Evolutionary conservation across 441 rosid species (phyloP).

Genomic region (Melastoma candidum): DNA sequence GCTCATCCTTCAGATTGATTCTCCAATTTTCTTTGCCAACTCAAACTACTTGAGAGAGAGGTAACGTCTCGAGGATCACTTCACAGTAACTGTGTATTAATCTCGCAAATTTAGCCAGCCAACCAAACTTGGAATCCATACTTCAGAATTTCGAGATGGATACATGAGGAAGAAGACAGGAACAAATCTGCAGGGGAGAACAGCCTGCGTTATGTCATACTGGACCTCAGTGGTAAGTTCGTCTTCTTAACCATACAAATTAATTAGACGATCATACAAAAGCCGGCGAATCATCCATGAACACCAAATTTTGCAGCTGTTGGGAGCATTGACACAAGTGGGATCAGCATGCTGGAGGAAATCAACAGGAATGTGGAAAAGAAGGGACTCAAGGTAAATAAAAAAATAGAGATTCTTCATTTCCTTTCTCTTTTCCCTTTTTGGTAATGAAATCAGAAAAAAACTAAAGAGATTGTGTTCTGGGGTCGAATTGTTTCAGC

Average conservation of each 20-base stretch:
- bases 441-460: no score
- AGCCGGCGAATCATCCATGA: no score
- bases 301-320: constrained; percentile 23
- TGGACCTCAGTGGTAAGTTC: constrained; percentile 37
- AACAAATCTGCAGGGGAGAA: constrained; percentile 25
- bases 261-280: neutral
- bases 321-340: constrained; percentile 51
- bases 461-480: no score
- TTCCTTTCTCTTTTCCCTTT: no score
- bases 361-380: constrained; percentile 27
- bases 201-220: constrained; percentile 31
- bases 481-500: no score
- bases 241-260: neutral
- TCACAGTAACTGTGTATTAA: no score
- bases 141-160: constrained; percentile 45
- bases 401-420: no score
- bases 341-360: constrained; percentile 50
- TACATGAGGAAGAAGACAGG: constrained; percentile 39
- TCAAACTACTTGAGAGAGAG: constrained; percentile 50
- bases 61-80: constrained; percentile 8
- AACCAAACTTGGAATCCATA: neutral
- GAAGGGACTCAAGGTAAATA: constrained; percentile 37
- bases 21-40: constrained; percentile 40
- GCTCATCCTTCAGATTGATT: constrained; percentile 38
- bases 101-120: no score